phyloP scores from a whole-genome alignment of 495 filamentous ascomycete species.

The Pseudevernia furfuracea region DNA sequence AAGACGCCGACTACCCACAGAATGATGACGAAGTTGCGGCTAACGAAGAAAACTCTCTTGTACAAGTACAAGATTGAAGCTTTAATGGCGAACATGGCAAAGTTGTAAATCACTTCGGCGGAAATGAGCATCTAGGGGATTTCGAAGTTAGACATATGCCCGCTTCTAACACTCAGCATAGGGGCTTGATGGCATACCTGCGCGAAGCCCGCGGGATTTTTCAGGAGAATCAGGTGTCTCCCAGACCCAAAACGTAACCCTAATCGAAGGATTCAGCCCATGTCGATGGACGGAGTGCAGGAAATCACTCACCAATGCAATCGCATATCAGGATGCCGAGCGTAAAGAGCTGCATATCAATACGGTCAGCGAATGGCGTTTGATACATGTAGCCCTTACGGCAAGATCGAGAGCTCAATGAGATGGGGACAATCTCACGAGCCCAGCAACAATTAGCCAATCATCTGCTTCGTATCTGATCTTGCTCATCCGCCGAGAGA shows the following conservation, averaged over 20 bases:
- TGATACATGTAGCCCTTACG: background rate
- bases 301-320: background rate
- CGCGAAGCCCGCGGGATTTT: background rate
- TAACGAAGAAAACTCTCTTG: conserved; percentile 33
- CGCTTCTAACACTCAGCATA: background rate
- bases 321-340: background rate
- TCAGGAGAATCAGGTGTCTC: conserved; percentile 6
- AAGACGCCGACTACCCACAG: conserved; percentile 32
- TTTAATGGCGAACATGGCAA: conserved; percentile 20
- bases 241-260: background rate
- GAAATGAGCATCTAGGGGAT: conserved; percentile 5
- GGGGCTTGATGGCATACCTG: background rate
- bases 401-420: background rate
- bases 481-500: background rate
- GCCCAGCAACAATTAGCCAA: conserved; percentile 7
- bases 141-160: background rate
- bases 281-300: too few relatives aligned
- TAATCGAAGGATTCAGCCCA: background rate
- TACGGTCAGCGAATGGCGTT: background rate
- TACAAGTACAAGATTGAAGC: conserved; percentile 32
- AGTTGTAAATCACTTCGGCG: conserved; percentile 10
- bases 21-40: conserved; percentile 27
- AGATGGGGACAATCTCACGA: background rate
- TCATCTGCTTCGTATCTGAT: conserved; percentile 11
- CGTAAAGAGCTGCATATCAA: background rate